Conservation (phyloP, 352 stramenopile genomes). For the Pythium rhizo-oryzae region DNA sequence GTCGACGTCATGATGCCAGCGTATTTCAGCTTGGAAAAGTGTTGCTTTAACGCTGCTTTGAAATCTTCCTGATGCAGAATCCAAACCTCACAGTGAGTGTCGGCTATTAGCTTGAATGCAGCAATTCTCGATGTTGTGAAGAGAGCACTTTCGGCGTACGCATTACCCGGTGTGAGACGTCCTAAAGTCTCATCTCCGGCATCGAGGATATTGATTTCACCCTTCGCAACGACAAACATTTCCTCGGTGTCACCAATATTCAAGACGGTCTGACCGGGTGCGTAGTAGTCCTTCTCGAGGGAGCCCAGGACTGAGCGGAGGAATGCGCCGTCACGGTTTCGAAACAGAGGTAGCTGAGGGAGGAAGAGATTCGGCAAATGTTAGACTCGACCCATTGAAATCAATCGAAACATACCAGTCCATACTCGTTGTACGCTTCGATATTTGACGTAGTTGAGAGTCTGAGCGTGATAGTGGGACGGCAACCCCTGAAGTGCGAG, state of each 20-base stretch:
- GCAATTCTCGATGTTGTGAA: slow-evolving; percentile 12
- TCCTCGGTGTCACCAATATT: slow-evolving; percentile 25
- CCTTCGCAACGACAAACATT: slow-evolving; percentile 34
- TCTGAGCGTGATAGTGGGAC: slow-evolving; percentile 27
- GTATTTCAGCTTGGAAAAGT: slow-evolving; percentile 62
- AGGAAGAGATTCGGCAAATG: too few species aligned
- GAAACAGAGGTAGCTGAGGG: slow-evolving; percentile 34
- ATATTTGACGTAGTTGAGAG: slow-evolving; percentile 34
- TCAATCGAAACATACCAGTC: too few species aligned
- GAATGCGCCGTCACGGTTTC: slow-evolving; percentile 30
- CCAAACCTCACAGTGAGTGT: slow-evolving; percentile 36
- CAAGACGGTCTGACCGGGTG: slow-evolving; percentile 25
- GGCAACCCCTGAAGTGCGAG: slow-evolving; percentile 21
- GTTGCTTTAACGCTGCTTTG: slow-evolving; percentile 41
- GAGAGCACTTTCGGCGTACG: slow-evolving; percentile 24
- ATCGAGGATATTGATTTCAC: slow-evolving; percentile 31
- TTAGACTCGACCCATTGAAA: too few species aligned
- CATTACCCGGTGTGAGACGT: slow-evolving; percentile 28
- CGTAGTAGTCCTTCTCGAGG: slow-evolving; percentile 37
- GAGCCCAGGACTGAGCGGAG: slow-evolving; percentile 25
- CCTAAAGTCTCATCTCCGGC: background rate
- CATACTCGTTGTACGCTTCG: slow-evolving; percentile 30
- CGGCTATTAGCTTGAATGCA: slow-evolving; percentile 17
- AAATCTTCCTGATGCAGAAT: slow-evolving; percentile 21
- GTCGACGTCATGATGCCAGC: slow-evolving; percentile 40